Evolutionary conservation across 257 asterid genomes (phyloP).

Genomic region (Nemophila menziesii): DNA sequence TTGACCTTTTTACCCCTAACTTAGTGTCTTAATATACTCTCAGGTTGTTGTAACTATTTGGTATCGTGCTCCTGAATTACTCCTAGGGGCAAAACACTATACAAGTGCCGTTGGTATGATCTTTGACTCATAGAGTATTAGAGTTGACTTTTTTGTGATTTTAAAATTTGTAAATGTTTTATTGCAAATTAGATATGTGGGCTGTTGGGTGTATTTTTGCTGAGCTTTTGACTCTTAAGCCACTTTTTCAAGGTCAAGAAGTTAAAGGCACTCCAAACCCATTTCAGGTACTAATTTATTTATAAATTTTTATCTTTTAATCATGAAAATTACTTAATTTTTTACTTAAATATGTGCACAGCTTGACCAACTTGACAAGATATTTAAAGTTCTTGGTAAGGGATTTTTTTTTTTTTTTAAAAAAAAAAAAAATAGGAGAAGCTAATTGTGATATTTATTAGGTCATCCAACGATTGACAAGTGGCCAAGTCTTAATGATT

Average conservation of each 20-base stretch:
- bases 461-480: slow-evolving; percentile 97
- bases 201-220: slow-evolving; percentile 99
- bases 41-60: slow-evolving; percentile 98
- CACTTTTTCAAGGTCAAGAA: slow-evolving; percentile 99
- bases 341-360: no score
- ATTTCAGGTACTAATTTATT: slow-evolving; percentile 55
- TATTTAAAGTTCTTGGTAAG: slow-evolving; percentile 93
- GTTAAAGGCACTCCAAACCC: slow-evolving; percentile 93
- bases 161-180: slow-evolving; percentile 7
- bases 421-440: slow-evolving; percentile 2
- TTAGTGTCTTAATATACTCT: slow-evolving; percentile 12
- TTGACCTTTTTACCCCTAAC: neutral
- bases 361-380: slow-evolving; percentile 99
- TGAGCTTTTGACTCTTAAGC: slow-evolving; percentile 93
- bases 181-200: slow-evolving; percentile 82
- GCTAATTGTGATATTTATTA: slow-evolving; percentile 14
- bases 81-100: slow-evolving; percentile 93
- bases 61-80: slow-evolving; percentile 99
- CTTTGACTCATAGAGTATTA: slow-evolving; percentile 7
- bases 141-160: slow-evolving; percentile 8
- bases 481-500: slow-evolving; percentile 85
- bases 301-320: slow-evolving; percentile 3
- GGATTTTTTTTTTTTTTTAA: slow-evolving; percentile 13
- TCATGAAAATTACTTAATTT: no score
- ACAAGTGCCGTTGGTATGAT: slow-evolving; percentile 95